Percentiles rank a stretch among this genome's conserved stretches.
Evolutionary conservation across 768 basidiomycete genomes (phyloP).

Genomic region (Hydnomerulius pinastri): DNA sequence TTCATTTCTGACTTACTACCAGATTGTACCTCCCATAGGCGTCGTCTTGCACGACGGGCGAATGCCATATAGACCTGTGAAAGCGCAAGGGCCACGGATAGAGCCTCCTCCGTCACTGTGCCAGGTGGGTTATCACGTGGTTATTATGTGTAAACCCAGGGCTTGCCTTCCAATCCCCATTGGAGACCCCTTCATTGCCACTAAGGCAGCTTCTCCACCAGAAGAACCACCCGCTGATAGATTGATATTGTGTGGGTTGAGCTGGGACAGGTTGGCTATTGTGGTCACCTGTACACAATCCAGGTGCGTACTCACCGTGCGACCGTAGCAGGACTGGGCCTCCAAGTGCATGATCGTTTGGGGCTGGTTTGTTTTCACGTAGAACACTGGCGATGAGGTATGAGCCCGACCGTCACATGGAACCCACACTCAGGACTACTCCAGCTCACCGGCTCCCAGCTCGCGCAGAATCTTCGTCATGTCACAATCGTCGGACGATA

Average conservation of each 20-base stretch:
- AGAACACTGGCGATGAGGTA: constrained; percentile 35
- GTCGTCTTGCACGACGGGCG: constrained; percentile 39
- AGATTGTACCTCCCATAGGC: constrained; percentile 12
- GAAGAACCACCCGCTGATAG: constrained; percentile 53
- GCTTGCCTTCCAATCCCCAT: constrained; percentile 44
- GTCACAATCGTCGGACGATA: constrained; percentile 25
- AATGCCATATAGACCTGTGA: constrained; percentile 42
- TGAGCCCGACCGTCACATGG: too few relatives aligned
- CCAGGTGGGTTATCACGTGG: background rate
- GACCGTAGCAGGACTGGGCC: constrained; percentile 35
- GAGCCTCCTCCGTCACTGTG: constrained; percentile 37
- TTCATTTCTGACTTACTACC: constrained; percentile 28
- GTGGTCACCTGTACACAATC: accelerated
- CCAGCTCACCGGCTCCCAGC: constrained; percentile 48
- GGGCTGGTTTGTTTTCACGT: constrained; percentile 45
- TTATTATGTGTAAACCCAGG: constrained; percentile 11
- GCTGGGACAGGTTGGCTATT: too few relatives aligned
- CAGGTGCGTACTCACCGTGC: constrained; percentile 19
- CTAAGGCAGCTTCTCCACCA: constrained; percentile 51
- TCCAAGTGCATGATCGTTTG: constrained; percentile 45
- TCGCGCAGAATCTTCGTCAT: constrained; percentile 40
- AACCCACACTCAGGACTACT: too few relatives aligned
- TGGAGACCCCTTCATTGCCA: constrained; percentile 47
- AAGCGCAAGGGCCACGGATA: constrained; percentile 39
- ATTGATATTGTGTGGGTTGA: constrained; percentile 46